Percentiles rank a stretch among this genome's conserved stretches.
These are phyloP conservation scores for Pyricularia grisea DNA, from an alignment of 2,329 filamentous ascomycete species.

Conservation along the genomic window DNA sequence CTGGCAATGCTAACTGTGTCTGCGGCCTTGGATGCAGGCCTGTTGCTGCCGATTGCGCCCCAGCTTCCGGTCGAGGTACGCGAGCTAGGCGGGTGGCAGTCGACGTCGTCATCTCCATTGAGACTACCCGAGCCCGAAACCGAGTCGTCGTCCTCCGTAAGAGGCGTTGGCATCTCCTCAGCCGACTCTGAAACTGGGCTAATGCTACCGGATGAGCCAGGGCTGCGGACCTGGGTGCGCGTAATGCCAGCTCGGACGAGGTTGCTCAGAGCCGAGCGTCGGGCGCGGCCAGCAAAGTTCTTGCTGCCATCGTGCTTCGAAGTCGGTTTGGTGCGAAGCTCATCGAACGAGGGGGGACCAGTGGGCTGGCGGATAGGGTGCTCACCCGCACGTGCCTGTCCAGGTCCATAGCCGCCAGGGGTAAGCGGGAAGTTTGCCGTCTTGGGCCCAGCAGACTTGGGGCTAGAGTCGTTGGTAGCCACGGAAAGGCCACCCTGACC, in stretches of 20 bases:
- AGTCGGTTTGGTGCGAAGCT: conserved; percentile 82
- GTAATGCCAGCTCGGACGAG: conserved; percentile 83
- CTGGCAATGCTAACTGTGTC: conserved; percentile 58
- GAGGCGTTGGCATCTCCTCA: conserved; percentile 56
- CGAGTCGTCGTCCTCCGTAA: conserved; percentile 69
- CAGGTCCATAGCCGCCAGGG: conserved; percentile 84
- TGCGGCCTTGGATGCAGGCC: conserved; percentile 59
- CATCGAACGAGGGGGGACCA: conserved; percentile 83
- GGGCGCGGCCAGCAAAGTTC: conserved; percentile 91
- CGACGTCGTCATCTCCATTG: conserved; percentile 53
- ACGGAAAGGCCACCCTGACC: conserved; percentile 42
- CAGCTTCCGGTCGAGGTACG: conserved; percentile 64
- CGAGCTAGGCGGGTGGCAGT: conserved; percentile 61
- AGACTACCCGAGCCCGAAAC: conserved; percentile 70
- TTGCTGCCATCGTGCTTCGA: conserved; percentile 92
- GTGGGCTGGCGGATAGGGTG: conserved; percentile 90
- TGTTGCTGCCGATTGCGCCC: conserved; percentile 80
- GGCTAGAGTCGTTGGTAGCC: conserved; percentile 31
- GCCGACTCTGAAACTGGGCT: conserved; percentile 80
- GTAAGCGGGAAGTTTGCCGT: conserved; percentile 72
- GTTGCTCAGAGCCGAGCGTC: conserved; percentile 84
- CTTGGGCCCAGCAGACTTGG: conserved; percentile 62
- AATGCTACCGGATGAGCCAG: conserved; percentile 66
- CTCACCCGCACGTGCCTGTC: conserved; percentile 86
- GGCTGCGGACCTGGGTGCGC: conserved; percentile 68